Conservation (phyloP, 2,329 filamentous ascomycete genomes). For the Fusarium sp. region DNA sequence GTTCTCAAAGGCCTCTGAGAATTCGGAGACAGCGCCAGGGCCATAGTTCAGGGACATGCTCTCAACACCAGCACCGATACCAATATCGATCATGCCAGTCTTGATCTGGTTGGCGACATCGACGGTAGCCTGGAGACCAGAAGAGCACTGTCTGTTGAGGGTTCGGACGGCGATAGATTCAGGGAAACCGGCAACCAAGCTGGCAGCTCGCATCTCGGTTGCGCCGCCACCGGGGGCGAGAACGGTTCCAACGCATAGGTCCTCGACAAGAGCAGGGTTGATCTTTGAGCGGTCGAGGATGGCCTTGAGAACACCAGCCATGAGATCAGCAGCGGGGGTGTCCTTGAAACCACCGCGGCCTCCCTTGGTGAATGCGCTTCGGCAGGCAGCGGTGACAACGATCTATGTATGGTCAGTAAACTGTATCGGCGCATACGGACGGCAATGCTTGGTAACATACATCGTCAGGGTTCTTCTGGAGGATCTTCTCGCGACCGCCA, state of each 20-base stretch:
- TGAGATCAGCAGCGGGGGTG: conserved; percentile 85
- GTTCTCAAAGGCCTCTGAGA: conserved; percentile 86
- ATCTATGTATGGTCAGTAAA: conserved; percentile 60
- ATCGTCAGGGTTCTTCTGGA: conserved; percentile 75
- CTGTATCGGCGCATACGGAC: not conserved
- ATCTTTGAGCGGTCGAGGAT: conserved; percentile 88
- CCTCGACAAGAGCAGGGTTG: conserved; percentile 87
- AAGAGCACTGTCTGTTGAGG: conserved; percentile 94
- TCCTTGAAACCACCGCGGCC: conserved; percentile 97
- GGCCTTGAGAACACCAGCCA: conserved; percentile 83
- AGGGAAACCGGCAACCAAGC: conserved; percentile 90
- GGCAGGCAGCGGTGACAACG: conserved; percentile 91
- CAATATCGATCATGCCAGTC: conserved; percentile 92
- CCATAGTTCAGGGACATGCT: conserved; percentile 96
- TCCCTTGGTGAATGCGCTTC: conserved; percentile 91
- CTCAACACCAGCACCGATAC: conserved; percentile 94
- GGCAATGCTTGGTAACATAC: conserved; percentile 51
- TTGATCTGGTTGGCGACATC: conserved; percentile 95
- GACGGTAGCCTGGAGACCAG: conserved; percentile 89
- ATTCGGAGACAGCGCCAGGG: conserved; percentile 87
- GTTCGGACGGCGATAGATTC: conserved; percentile 84
- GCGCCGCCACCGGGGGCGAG: conserved; percentile 93
- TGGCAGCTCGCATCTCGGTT: conserved; percentile 95
- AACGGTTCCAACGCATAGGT: conserved; percentile 91
- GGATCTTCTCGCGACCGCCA: conserved; percentile 64